Percentiles rank a stretch among this genome's conserved stretches.
Evolutionary conservation across 805 yeast species (phyloP).

Genomic region (Candida endomychidarum): DNA sequence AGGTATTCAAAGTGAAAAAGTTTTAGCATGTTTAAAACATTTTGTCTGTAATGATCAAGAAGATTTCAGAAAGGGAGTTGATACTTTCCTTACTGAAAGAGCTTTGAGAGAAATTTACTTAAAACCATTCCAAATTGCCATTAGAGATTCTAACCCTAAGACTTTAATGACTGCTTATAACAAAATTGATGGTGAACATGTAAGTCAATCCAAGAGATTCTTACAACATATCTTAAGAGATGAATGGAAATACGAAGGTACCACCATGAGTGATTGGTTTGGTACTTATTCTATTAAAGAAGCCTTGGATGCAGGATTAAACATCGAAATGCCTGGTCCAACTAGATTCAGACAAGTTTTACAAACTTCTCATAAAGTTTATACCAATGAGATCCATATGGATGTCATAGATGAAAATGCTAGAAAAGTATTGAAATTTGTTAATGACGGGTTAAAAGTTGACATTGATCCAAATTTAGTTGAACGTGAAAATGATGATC

Average conservation of each 20-base stretch:
- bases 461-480: conserved; percentile 39
- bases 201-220: conserved; percentile 44
- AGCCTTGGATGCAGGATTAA: conserved; percentile 55
- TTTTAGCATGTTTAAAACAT: conserved; percentile 61
- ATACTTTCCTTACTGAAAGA: conserved; percentile 53
- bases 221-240: conserved; percentile 47
- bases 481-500: conserved; percentile 42
- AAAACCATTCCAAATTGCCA: conserved; percentile 61
- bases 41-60: conserved; percentile 65
- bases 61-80: conserved; percentile 49
- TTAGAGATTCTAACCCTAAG: conserved; percentile 51
- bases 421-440: conserved; percentile 45
- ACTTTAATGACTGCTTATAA: conserved; percentile 64
- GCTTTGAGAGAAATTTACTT: conserved; percentile 66
- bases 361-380: conserved; percentile 42
- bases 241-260: conserved; percentile 60
- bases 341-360: conserved; percentile 45
- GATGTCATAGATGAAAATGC: conserved; percentile 49
- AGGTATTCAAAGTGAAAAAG: conserved; percentile 53
- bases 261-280: conserved; percentile 63
- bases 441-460: conserved; percentile 42
- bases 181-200: conserved; percentile 62
- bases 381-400: conserved; percentile 38
- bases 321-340: conserved; percentile 70
- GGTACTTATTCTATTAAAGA: conserved; percentile 52